Evolutionary conservation across 768 basidiomycete species (phyloP).

Genomic region (Auricularia auricula-judae): DNA sequence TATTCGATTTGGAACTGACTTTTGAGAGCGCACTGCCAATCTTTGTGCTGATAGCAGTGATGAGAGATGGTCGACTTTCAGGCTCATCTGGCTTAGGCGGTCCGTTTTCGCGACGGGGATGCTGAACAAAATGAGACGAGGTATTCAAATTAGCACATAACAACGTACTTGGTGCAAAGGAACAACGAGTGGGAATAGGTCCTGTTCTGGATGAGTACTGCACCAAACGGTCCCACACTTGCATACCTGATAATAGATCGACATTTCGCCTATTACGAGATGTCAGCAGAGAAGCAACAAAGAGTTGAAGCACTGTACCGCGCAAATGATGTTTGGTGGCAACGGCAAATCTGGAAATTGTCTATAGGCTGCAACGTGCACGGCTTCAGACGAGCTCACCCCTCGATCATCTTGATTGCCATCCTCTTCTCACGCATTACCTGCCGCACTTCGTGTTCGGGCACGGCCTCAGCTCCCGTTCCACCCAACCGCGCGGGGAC

Average conservation of each 20-base stretch:
- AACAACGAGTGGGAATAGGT: conserved; percentile 44
- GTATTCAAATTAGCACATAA: not conserved
- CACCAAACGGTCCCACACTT: no score
- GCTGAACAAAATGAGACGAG: conserved; percentile 15
- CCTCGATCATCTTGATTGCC: conserved; percentile 49
- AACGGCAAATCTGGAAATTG: conserved; percentile 27
- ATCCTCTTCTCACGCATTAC: conserved; percentile 52
- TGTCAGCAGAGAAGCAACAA: not conserved
- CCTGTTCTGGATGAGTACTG: conserved; percentile 11
- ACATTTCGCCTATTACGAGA: conserved; percentile 34
- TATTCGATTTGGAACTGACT: not conserved
- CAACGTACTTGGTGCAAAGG: conserved; percentile 42
- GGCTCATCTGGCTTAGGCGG: not conserved
- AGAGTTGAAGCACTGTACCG: conserved; percentile 19
- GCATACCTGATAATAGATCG: conserved; percentile 39
- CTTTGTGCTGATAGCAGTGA: not conserved
- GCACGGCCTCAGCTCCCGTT: not conserved
- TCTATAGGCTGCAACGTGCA: not conserved
- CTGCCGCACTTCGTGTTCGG: conserved; percentile 27
- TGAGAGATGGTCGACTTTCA: not conserved
- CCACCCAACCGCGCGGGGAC: conserved; percentile 31
- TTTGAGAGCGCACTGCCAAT: not conserved
- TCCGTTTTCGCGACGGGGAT: conserved; percentile 17
- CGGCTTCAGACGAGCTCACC: conserved; percentile 22
- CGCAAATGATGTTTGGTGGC: conserved; percentile 54